Base-by-base conservation (phyloP, 768 basidiomycete genomes). In the Lactarius indigo region DNA sequence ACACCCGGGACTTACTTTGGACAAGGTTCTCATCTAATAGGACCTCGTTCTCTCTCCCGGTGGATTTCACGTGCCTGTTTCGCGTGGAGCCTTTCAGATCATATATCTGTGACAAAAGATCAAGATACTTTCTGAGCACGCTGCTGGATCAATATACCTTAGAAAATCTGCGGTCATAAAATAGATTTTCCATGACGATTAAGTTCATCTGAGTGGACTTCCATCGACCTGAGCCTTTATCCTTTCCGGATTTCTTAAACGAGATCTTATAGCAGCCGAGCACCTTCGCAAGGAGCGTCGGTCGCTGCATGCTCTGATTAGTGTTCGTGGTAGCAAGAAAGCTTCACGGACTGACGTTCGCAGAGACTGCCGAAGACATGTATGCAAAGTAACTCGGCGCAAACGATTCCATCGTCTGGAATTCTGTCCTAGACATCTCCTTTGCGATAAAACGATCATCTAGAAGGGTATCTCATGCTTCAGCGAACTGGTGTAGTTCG, bases 371-470 rank as follows among this genome's bases (percentile, higher is more conserved):
- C n/a, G 91, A 93, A 1, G 94, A 91, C 90, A 98, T 96, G 75
- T 98, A 99, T 68, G 96, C 91, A 73, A 99, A 98, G 76, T 99
- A 99, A 2, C 93, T 91, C 0, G 96, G 97, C 17, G 94, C 96
- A 77, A 99, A 98, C 0, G 91, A 92, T 71, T 96, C 93, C 87
- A 98, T 92, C 0, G 93, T 92, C 74, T 96, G 93, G 70, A 98
- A 79, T 73, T 99, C 97, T 35, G 91, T 83, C 64, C 86, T 84
- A 0, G 96, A 96, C 31, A 98, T 84, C 71, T 98, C 96, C 73
- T 99, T 99, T 39, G 96, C 94, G 70, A 99, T 97, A 82, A 98
- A 98, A 7, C 97, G 94, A 75, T 98, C 95, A 73, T 99, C 96
- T 97, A 64, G 64, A 20, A 44, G 47, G n/a, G 35, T 18, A 20